Conservation (phyloP, 2,329 filamentous ascomycete genomes). For the Tympanopsis confertula region DNA sequence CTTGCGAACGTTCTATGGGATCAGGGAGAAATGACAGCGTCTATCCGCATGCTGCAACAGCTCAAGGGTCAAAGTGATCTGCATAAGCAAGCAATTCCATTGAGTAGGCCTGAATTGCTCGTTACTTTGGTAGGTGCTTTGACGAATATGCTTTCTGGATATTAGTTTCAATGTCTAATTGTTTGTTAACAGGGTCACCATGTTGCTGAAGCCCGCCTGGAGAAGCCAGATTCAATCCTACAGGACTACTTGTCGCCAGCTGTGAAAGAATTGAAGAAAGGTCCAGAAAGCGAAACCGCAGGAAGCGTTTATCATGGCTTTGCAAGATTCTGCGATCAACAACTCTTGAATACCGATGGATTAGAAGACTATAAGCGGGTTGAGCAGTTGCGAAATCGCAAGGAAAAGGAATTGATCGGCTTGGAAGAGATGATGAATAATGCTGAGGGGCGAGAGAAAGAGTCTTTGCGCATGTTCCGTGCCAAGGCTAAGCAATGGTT, state of each 20-base stretch:
- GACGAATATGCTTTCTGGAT: not conserved
- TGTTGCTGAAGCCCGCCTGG: conserved; percentile 77
- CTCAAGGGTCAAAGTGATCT: conserved; percentile 52
- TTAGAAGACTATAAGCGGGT: conserved; percentile 76
- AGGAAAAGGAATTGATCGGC: conserved; percentile 68
- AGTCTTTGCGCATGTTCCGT: conserved; percentile 40
- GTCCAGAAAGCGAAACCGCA: conserved; percentile 58
- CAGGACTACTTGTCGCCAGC: conserved; percentile 76
- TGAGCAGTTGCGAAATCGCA: conserved; percentile 66
- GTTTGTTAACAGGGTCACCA: conserved; percentile 67
- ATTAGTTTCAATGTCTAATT: not conserved
- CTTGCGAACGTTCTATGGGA: conserved; percentile 87
- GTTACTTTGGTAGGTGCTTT: not conserved
- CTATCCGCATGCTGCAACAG: conserved; percentile 76
- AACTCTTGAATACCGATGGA: conserved; percentile 76
- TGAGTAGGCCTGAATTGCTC: conserved; percentile 68
- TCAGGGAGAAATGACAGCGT: conserved; percentile 77
- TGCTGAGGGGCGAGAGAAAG: conserved; percentile 21
- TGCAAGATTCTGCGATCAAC: conserved; percentile 86
- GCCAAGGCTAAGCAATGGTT: conserved; percentile 67
- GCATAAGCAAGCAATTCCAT: conserved; percentile 56
- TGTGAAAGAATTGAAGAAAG: conserved; percentile 65
- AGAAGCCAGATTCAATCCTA: conserved; percentile 84
- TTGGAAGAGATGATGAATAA: conserved; percentile 45
- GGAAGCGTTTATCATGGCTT: conserved; percentile 91